Percentiles rank a stretch among this genome's conserved stretches.
phyloP scores from a whole-genome alignment of 2,329 filamentous ascomycete genomes.

The Colletotrichum spinosum region DNA sequence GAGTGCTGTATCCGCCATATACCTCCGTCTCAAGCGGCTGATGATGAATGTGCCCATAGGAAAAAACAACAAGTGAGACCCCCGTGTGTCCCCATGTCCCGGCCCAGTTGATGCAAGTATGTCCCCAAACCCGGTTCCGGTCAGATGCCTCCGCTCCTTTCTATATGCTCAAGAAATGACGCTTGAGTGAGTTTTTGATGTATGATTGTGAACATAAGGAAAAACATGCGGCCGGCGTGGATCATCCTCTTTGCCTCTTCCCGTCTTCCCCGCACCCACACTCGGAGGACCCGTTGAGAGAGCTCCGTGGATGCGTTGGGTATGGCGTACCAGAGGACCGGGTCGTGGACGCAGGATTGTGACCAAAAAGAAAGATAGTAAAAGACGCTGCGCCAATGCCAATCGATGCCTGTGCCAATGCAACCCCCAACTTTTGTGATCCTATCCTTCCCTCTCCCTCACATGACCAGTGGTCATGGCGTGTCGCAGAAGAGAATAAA shows the following conservation, averaged over 20 bases:
- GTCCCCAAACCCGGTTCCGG: slow-evolving; percentile 1
- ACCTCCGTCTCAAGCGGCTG: slow-evolving; percentile 19
- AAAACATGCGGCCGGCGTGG: neutral
- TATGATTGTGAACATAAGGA: neutral
- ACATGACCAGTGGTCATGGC: slow-evolving; percentile 27
- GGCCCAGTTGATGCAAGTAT: slow-evolving; percentile 4
- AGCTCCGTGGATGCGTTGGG: slow-evolving; percentile 28
- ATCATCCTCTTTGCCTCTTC: slow-evolving; percentile 1
- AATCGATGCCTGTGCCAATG: slow-evolving; percentile 35
- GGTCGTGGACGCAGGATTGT: slow-evolving; percentile 7
- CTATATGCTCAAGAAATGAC: slow-evolving; percentile 25
- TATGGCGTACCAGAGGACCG: slow-evolving; percentile 27
- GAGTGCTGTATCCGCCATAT: slow-evolving; percentile 37
- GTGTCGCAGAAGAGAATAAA: slow-evolving; percentile 9
- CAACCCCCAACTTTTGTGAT: slow-evolving; percentile 31
- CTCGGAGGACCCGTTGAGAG: slow-evolving; percentile 18
- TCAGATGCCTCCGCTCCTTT: slow-evolving; percentile 15
- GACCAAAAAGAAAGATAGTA: slow-evolving; percentile 7
- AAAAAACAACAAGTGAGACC: neutral
- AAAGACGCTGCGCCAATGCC: slow-evolving; percentile 32
- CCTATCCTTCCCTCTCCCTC: slow-evolving; percentile 8
- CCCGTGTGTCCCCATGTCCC: neutral
- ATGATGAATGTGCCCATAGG: slow-evolving; percentile 20
- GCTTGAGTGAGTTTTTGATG: neutral
- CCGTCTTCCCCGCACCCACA: neutral